Conservation (phyloP, 2,329 filamentous ascomycete species). For the Fusarium ramigenum region DNA sequence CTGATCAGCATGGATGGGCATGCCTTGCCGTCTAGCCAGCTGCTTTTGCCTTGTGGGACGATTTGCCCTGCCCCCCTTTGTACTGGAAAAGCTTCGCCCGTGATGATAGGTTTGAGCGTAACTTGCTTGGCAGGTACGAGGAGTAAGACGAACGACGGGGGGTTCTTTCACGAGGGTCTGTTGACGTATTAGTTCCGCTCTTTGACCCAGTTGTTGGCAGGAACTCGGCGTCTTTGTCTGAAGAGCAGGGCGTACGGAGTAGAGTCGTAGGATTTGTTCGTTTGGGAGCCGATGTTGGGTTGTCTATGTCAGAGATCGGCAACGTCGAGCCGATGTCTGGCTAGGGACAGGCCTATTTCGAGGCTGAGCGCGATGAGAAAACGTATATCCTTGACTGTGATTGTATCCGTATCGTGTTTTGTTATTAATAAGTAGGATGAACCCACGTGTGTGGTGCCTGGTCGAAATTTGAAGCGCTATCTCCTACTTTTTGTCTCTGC, state of each 20-base stretch:
- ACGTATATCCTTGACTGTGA: constrained; percentile 17
- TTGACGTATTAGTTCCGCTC: not conserved
- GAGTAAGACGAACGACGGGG: not conserved
- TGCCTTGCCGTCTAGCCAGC: not conserved
- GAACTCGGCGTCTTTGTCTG: constrained; percentile 9
- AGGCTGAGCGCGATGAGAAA: constrained; percentile 24
- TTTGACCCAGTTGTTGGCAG: not conserved
- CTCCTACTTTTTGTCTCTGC: not conserved
- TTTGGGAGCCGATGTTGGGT: not conserved
- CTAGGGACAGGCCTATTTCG: constrained; percentile 11
- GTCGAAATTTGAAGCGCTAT: not conserved
- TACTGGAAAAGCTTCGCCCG: constrained; percentile 8
- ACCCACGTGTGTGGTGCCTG: not conserved
- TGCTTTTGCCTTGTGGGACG: constrained; percentile 20
- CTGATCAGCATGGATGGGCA: constrained; percentile 5
- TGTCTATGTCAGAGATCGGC: constrained; percentile 14
- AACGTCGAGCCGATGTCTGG: constrained; percentile 14
- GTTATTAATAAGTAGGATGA: constrained; percentile 21
- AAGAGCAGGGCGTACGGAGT: not conserved
- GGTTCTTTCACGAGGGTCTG: not conserved
- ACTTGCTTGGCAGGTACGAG: constrained; percentile 22
- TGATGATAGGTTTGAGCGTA: constrained; percentile 10
- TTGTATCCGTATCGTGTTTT: not conserved
- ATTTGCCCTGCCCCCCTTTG: constrained; percentile 1
- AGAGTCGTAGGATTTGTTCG: not conserved